Evolutionary conservation across 306 rosid species (phyloP).

Genomic region (Delonix regia): DNA sequence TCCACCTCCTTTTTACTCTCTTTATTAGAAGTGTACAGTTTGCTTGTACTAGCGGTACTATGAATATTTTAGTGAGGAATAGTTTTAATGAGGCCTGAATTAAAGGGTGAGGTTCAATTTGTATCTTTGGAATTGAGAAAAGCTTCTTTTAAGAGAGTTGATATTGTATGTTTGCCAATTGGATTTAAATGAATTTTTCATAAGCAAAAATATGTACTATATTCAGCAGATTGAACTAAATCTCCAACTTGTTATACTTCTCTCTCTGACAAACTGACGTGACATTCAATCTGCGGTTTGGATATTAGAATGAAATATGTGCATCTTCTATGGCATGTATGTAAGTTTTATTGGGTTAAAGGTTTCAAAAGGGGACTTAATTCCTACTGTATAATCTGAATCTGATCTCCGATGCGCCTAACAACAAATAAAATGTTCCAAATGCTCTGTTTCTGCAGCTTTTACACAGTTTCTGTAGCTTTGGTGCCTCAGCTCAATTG

Average conservation of each 20-base stretch:
- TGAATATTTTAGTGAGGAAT: constrained; percentile 22
- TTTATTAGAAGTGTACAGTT: constrained; percentile 41
- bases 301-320: too few species aligned
- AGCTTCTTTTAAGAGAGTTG: constrained; percentile 27
- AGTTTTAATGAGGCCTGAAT: constrained; percentile 23
- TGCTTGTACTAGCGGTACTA: constrained; percentile 15
- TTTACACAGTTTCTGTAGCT: too few species aligned
- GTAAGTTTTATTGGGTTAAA: too few species aligned
- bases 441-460: too few species aligned
- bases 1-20: neutral
- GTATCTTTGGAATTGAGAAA: constrained; percentile 10
- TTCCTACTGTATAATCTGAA: too few species aligned
- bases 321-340: too few species aligned
- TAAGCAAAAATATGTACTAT: constrained; percentile 1
- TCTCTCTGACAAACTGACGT: too few species aligned
- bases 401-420: too few species aligned
- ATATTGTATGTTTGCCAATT: constrained; percentile 27
- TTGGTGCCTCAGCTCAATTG: too few species aligned
- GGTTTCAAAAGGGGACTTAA: too few species aligned
- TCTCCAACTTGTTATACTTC: neutral
- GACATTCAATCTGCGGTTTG: too few species aligned
- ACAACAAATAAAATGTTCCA: too few species aligned
- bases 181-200: constrained; percentile 20
- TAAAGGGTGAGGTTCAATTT: constrained; percentile 32
- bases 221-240: constrained; percentile 23